A percentile compares a stretch with the other conserved stretches of the same genome.
These are phyloP conservation scores for Isabelozyma rhagii DNA, from an alignment of 805 yeast genomes.

Conservation along the genomic window DNA sequence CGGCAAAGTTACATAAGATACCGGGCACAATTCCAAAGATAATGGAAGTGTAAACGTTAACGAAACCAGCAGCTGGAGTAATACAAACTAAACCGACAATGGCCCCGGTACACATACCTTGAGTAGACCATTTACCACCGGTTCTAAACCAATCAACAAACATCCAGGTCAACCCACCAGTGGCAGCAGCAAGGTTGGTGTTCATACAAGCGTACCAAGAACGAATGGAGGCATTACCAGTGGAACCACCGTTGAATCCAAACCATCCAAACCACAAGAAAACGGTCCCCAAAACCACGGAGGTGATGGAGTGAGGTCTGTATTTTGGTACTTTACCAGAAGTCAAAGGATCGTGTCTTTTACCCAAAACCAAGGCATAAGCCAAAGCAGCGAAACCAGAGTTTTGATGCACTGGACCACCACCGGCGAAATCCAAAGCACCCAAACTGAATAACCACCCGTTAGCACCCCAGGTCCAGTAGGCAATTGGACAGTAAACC, in stretches of 20 bases:
- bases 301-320: constrained; percentile 89
- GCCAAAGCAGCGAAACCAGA: constrained; percentile 95
- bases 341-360: constrained; percentile 80
- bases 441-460: constrained; percentile 90
- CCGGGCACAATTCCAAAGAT: constrained; percentile 81
- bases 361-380: constrained; percentile 88
- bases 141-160: constrained; percentile 82
- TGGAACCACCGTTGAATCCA: constrained; percentile 98
- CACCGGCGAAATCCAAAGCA: constrained; percentile 95
- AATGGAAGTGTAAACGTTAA: constrained; percentile 86
- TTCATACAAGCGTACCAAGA: constrained; percentile 92
- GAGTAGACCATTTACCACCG: constrained; percentile 88
- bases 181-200: constrained; percentile 91
- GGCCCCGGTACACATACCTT: constrained; percentile 92
- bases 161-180: constrained; percentile 95
- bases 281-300: constrained; percentile 88
- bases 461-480: constrained; percentile 94
- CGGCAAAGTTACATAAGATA: constrained; percentile 77
- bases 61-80: constrained; percentile 96
- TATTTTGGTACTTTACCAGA: constrained; percentile 75
- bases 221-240: constrained; percentile 89
- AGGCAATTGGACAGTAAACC: constrained; percentile 93
- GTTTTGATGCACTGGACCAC: constrained; percentile 95
- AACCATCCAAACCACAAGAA: constrained; percentile 99
- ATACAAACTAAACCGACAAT: constrained; percentile 92